Conservation (phyloP, 148 eudicot species). For the Cornus florida region DNA sequence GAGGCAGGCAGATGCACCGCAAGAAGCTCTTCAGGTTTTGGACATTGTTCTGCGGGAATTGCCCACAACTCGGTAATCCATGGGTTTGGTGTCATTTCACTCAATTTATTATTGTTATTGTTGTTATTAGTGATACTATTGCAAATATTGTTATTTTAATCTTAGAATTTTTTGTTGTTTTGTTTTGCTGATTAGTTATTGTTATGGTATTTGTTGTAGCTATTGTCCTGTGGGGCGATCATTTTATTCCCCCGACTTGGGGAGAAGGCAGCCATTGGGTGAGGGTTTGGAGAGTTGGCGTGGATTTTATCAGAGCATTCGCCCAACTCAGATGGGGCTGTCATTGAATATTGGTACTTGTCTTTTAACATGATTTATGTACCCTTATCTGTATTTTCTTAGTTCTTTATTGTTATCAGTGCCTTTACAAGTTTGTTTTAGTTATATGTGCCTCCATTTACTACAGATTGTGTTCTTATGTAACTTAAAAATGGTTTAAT, state of each 20-base stretch:
- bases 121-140: background rate
- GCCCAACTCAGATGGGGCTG: constrained; percentile 90
- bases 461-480: background rate
- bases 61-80: constrained; percentile 54
- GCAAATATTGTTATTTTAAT: background rate
- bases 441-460: background rate
- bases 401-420: background rate
- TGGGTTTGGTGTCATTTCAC: background rate
- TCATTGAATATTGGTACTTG: constrained; percentile 69
- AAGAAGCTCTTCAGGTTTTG: constrained; percentile 78
- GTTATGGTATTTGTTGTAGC: constrained; percentile 20
- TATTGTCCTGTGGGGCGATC: constrained; percentile 71
- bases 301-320: constrained; percentile 90
- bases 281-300: constrained; percentile 86
- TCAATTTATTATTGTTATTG: background rate
- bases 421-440: background rate
- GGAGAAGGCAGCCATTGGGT: constrained; percentile 60
- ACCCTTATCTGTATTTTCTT: background rate
- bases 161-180: background rate
- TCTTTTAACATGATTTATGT: background rate
- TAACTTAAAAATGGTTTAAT: background rate
- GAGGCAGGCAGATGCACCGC: constrained; percentile 77
- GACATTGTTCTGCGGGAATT: constrained; percentile 73
- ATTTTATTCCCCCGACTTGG: constrained; percentile 67
- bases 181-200: background rate